Evolutionary conservation across 1,139 yeast species (phyloP).

Genomic region (Kluyveromyces sp.): DNA sequence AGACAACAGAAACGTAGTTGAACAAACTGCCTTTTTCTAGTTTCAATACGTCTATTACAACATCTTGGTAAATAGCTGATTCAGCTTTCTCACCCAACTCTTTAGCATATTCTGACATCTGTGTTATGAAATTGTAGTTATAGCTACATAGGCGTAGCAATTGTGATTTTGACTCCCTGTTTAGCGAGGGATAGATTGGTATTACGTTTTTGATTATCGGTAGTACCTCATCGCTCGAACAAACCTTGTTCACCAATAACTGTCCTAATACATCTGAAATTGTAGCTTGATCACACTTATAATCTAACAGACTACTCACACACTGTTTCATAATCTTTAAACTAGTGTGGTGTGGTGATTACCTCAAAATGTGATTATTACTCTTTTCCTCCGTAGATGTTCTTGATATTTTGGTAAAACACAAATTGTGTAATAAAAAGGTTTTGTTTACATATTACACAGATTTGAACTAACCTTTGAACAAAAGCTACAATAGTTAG

Average conservation of each 20-base stretch:
- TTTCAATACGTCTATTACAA: constrained; percentile 13
- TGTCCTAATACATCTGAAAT: not conserved
- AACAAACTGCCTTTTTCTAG: constrained; percentile 9
- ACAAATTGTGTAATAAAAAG: not conserved
- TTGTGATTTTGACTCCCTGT: constrained; percentile 1
- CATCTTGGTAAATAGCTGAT: constrained; percentile 10
- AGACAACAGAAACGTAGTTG: constrained; percentile 7
- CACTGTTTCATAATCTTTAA: not conserved
- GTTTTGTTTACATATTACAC: not conserved
- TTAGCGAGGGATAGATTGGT: constrained; percentile 21
- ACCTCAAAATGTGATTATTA: not conserved
- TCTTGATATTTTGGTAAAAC: not conserved
- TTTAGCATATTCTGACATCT: constrained; percentile 11
- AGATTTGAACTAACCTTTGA: too few species aligned
- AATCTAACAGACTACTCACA: not conserved
- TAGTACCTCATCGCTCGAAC: constrained; percentile 11
- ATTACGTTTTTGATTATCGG: constrained; percentile 17
- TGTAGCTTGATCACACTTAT: not conserved
- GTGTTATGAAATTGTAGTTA: constrained; percentile 12
- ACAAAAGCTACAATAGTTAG: too few species aligned
- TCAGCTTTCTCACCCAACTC: constrained; percentile 10
- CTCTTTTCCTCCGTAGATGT: not conserved
- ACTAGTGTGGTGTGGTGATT: not conserved
- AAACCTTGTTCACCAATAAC: not conserved
- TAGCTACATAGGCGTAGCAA: constrained; percentile 8